These are phyloP conservation scores for Rhizopogon vinicolor DNA, from an alignment of 768 basidiomycete genomes.

Conservation along the genomic window DNA sequence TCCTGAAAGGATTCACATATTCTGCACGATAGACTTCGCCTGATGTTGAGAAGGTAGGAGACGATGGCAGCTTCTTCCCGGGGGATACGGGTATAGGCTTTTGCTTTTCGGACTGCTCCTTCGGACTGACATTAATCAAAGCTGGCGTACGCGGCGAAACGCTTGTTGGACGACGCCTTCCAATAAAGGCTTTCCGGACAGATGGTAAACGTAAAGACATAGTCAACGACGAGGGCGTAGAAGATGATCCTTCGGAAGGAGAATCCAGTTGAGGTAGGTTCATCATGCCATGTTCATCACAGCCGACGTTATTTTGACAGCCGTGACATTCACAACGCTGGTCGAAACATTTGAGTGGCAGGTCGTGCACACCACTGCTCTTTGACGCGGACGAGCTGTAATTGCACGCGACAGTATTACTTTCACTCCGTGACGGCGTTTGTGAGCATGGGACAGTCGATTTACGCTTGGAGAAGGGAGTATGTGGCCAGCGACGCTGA, in stretches of 20 bases:
- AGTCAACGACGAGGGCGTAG: background rate
- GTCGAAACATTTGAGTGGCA: conserved; percentile 1
- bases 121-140: background rate
- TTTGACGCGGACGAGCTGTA: background rate
- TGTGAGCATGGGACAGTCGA: background rate
- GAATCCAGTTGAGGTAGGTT: background rate
- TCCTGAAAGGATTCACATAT: conserved; percentile 13
- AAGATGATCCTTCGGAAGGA: background rate
- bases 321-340: conserved; percentile 2
- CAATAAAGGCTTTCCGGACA: conserved; percentile 6
- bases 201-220: conserved; percentile 5
- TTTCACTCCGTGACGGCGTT: background rate
- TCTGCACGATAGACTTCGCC: conserved; percentile 7
- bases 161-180: conserved; percentile 7
- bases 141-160: background rate
- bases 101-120: background rate
- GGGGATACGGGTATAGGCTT: background rate
- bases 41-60: background rate
- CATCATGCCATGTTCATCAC: background rate
- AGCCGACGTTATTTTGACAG: conserved; percentile 7
- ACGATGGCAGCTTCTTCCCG: background rate
- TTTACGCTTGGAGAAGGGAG: conserved; percentile 1
- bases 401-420: background rate
- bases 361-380: conserved; percentile 1
- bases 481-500: conserved; percentile 7